Evolutionary conservation across 2,329 filamentous ascomycete genomes (phyloP).

Genomic region (Talaromyces sp.): DNA sequence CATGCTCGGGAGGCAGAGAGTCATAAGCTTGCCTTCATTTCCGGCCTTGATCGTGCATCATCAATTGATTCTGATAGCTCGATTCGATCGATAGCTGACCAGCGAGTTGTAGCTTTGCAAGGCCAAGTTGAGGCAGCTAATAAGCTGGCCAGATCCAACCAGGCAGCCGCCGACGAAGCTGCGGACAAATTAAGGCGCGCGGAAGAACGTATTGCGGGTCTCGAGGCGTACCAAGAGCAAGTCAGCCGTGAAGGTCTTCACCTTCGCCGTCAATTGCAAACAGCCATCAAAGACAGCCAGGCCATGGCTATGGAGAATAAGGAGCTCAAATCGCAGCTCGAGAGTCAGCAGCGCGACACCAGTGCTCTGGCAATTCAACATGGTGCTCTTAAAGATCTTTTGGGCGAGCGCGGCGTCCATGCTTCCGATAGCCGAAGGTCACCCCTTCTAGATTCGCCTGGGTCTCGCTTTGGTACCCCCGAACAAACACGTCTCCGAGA

Average conservation of each 20-base stretch:
- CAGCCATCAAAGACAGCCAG: slow-evolving; percentile 77
- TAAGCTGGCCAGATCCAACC: slow-evolving; percentile 78
- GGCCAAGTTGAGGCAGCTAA: slow-evolving; percentile 76
- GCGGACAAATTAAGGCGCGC: slow-evolving; percentile 86
- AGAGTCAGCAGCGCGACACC: slow-evolving; percentile 85
- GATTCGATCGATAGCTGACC: slow-evolving; percentile 39
- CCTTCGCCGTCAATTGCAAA: slow-evolving; percentile 85
- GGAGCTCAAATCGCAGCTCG: slow-evolving; percentile 76
- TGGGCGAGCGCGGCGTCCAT: slow-evolving; percentile 84
- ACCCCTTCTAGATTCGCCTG: slow-evolving; percentile 69
- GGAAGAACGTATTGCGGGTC: slow-evolving; percentile 92
- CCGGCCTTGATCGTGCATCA: slow-evolving; percentile 73
- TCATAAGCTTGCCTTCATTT: slow-evolving; percentile 77
- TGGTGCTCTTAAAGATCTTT: slow-evolving; percentile 85
- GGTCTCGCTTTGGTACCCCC: slow-evolving; percentile 71
- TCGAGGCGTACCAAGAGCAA: slow-evolving; percentile 97
- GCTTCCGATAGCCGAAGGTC: slow-evolving; percentile 66
- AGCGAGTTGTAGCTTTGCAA: slow-evolving; percentile 69
- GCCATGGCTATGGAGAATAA: slow-evolving; percentile 74
- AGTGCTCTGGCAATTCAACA: slow-evolving; percentile 91
- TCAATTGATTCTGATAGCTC: slow-evolving; percentile 39
- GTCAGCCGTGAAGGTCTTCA: slow-evolving; percentile 87
- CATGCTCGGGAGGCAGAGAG: slow-evolving; percentile 83
- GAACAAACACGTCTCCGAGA: slow-evolving; percentile 77
- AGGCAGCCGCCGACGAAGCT: slow-evolving; percentile 79